Evolutionary conservation across 805 yeast genomes (phyloP), one percentile per base, ranked within the genome.

Genomic region (Wickerhamomyces queroliae): DNA sequence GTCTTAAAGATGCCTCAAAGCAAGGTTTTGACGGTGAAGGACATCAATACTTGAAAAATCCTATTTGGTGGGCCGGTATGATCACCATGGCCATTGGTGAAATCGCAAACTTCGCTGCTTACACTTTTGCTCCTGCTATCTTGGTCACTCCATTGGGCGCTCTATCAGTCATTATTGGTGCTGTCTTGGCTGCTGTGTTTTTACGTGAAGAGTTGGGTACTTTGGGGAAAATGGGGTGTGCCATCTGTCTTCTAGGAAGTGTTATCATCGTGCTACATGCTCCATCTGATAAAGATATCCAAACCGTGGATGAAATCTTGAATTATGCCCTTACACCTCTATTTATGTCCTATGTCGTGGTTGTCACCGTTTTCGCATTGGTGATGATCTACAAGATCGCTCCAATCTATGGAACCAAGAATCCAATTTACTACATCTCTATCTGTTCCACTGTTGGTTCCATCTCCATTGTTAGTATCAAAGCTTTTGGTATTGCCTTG

Each of bases 51-150:
- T 65, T 88, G 46, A 78, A 74, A 48, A 87, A 84, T 58, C 96
- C 96, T 11, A 75, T 86, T 28, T 88, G 96, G 96, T 85, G 95
- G 86, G 85, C 91, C 1, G 96, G 96, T 11, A 89, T 89, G 73
- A 54, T 79, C 23, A 79, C 95, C 35, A 81, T 88, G 96, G 95
- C 93, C 3, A 63, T 88, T 18, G 96, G 96, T 6, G 96, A 88
- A 57, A 64, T 88, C 30, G 95, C 96, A 42, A 88, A 88, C 58
- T 88, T 88, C 58, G 96, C 96, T 4, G 96, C 96, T 0, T 88
- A 88, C 58, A 88, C 96, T 2, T 88, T 88, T 70, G 96, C 96
- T 0, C 96, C 96, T 3, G 95, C 96, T 1, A 84, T 89, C 47
- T 63, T 88, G 50, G 96, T 88, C 31, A 88, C 96, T 5, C 96